Base-by-base conservation (phyloP, 495 filamentous ascomycete genomes). In the Saxophila tyrrhenica region DNA sequence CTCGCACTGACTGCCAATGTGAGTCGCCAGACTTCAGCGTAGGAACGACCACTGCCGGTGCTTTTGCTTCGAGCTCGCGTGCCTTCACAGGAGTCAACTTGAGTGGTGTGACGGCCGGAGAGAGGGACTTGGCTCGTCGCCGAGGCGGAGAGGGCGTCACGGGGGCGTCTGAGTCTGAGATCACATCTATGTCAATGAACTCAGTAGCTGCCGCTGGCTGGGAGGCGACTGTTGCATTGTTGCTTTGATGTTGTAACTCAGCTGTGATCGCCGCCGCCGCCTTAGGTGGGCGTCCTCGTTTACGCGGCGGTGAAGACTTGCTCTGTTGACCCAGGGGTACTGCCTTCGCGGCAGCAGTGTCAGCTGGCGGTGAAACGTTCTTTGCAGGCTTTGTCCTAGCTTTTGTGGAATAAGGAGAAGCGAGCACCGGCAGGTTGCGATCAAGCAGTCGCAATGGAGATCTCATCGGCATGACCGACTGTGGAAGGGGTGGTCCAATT, bases 111-210 rank as follows among this genome's bases (percentile, higher is more conserved):
- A 57, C n/a, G 9, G 60, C 24, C 13, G 24, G 35, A 21, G 55
- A 42, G 38, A 61, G 47, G 2, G 59, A 50, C 0, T 38, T 51
- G 15, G 57, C 55, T 35, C 57, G 59, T 1, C 66, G 65, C 7
- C 67, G 63, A 0, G 67, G 65, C 10, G 67, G 68, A 0, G 64
- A 64, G 1, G 66, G 62, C 3, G 62, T 65, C 11, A 53, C 38
- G 11, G 65, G 60, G 17, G 57, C 42, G 45, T 70, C 67, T 8
- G 63, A 59, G 47, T 71, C 69, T 0, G 53, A 51, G 39, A 71
- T 71, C 29, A 69, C 66, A 53, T 70, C 69, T 15, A 70, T 65
- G 57, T 67, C 39, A n/a, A 52, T 23, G 25, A 48, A 66, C 1
- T 48, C 45, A 41, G 50, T 19, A 5, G 46, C 8, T 0, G 17